These are phyloP conservation scores for Boeremia exigua DNA, from an alignment of 2,329 filamentous ascomycete species.

Conservation along the genomic window DNA sequence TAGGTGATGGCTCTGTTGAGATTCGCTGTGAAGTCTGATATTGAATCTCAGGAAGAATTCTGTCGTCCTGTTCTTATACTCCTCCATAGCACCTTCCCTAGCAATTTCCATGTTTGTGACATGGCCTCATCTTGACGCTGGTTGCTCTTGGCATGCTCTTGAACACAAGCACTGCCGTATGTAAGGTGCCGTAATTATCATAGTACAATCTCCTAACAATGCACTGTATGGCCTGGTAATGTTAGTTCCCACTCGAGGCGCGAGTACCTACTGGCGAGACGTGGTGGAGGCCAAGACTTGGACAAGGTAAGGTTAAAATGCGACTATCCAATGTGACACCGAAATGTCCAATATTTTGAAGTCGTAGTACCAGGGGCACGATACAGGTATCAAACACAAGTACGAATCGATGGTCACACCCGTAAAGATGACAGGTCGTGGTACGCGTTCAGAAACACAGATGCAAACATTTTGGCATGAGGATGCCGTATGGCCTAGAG, in stretches of 20 bases:
- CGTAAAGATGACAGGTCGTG: slow-evolving; percentile 15
- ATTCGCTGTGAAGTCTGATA: neutral
- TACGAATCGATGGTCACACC: slow-evolving; percentile 16
- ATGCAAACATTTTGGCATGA: neutral
- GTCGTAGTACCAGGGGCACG: slow-evolving; percentile 19
- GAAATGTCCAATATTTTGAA: slow-evolving; percentile 10
- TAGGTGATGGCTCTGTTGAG: neutral
- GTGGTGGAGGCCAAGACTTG: slow-evolving; percentile 1
- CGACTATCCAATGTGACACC: slow-evolving; percentile 18
- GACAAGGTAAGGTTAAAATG: slow-evolving; percentile 20
- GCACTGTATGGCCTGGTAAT: slow-evolving; percentile 11
- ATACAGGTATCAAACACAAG: slow-evolving; percentile 24
- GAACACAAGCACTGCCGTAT: slow-evolving; percentile 22
- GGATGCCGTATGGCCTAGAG: neutral
- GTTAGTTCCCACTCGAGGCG: neutral
- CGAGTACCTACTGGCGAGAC: neutral
- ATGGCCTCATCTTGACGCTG: slow-evolving; percentile 2
- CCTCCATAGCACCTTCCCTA: neutral
- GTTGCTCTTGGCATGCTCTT: slow-evolving; percentile 7
- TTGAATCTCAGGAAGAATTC: neutral
- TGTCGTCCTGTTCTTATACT: slow-evolving; percentile 9
- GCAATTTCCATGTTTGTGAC: neutral
- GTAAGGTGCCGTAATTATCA: slow-evolving; percentile 15
- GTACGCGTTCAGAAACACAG: slow-evolving; percentile 1
- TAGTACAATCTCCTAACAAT: slow-evolving; percentile 6